A percentile compares a stretch with the other conserved stretches of the same genome.
phyloP scores from a whole-genome alignment of 2,329 filamentous ascomycete species.

The Penicillium sp. region DNA sequence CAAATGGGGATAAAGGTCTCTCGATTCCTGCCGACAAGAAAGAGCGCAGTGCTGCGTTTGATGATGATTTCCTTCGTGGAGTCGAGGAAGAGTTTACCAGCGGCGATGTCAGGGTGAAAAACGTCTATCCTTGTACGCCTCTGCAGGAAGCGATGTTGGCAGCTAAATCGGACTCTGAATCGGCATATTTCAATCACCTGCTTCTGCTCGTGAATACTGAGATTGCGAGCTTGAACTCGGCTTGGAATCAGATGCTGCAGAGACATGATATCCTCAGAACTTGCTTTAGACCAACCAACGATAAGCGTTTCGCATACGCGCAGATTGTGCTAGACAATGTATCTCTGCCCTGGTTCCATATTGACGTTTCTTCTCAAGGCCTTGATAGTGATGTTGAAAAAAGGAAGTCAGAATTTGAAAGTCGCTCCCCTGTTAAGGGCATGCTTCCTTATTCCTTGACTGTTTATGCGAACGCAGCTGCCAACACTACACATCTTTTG shows the following conservation, averaged over 20 bases:
- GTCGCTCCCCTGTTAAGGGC: constrained; percentile 25
- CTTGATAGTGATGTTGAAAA: constrained; percentile 50
- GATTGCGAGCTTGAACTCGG: constrained; percentile 54
- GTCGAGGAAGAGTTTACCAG: constrained; percentile 39
- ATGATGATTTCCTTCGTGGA: constrained; percentile 32
- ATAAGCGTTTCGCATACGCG: constrained; percentile 65
- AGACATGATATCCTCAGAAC: constrained; percentile 80
- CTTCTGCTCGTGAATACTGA: constrained; percentile 63
- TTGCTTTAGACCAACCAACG: constrained; percentile 69
- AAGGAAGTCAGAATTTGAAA: constrained; percentile 41
- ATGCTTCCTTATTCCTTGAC: constrained; percentile 35
- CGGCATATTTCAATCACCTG: constrained; percentile 74
- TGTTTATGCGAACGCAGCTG: constrained; percentile 21
- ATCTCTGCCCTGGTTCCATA: constrained; percentile 47
- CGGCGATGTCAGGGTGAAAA: constrained; percentile 48
- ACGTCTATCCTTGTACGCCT: constrained; percentile 79
- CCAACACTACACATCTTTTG: constrained; percentile 30
- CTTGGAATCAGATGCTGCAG: constrained; percentile 66
- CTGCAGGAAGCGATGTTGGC: constrained; percentile 88
- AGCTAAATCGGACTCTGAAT: constrained; percentile 50
- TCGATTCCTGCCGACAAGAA: neutral
- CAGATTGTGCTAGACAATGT: constrained; percentile 69
- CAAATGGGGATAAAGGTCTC: constrained; percentile 2
- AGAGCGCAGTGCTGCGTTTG: constrained; percentile 17
- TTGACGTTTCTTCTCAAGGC: constrained; percentile 47